These are phyloP conservation scores for Mariannaea sp. DNA, from an alignment of 2,329 filamentous ascomycete species.

Conservation along the genomic window DNA sequence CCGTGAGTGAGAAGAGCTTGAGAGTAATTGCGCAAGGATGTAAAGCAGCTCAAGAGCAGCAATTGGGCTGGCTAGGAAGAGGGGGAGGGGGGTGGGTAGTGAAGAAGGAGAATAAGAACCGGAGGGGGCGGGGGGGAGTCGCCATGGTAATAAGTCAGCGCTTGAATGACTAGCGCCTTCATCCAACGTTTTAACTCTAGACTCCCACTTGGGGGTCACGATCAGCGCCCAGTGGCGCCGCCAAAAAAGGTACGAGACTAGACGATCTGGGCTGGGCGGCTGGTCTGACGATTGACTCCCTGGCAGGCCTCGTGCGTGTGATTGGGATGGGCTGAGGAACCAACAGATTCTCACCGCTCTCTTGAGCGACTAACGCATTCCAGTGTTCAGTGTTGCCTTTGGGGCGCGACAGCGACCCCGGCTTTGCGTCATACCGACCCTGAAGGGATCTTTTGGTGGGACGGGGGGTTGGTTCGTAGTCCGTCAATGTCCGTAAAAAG, in stretches of 20 bases:
- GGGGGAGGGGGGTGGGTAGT: constrained; percentile 3
- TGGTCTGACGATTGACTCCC: constrained; percentile 20
- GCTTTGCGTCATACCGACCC: constrained; percentile 36
- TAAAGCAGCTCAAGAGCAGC: constrained; percentile 19
- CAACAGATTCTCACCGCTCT: constrained; percentile 27
- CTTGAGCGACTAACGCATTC: constrained; percentile 27
- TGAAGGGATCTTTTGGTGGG: constrained; percentile 22
- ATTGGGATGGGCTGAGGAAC: constrained; percentile 14
- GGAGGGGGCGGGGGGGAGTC: constrained; percentile 23
- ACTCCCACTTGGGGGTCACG: constrained; percentile 5
- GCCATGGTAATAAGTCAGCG: constrained; percentile 35
- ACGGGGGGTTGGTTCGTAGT: constrained; percentile 14
- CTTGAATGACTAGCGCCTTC: constrained; percentile 34
- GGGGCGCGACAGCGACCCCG: constrained; percentile 10
- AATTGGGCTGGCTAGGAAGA: constrained; percentile 15
- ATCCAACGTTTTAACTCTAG: constrained; percentile 9
- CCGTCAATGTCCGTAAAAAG: constrained; percentile 27
- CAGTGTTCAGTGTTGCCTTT: constrained; percentile 18
- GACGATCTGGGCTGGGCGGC: neutral
- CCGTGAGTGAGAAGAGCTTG: constrained; percentile 31
- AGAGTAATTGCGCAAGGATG: constrained; percentile 14
- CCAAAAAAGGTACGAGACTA: constrained; percentile 19
- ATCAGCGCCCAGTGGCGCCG: constrained; percentile 16
- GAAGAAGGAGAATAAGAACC: constrained; percentile 8
- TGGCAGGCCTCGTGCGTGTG: constrained; percentile 21